Base-by-base conservation (phyloP, 495 filamentous ascomycete species). In the Evernia prunastri region DNA sequence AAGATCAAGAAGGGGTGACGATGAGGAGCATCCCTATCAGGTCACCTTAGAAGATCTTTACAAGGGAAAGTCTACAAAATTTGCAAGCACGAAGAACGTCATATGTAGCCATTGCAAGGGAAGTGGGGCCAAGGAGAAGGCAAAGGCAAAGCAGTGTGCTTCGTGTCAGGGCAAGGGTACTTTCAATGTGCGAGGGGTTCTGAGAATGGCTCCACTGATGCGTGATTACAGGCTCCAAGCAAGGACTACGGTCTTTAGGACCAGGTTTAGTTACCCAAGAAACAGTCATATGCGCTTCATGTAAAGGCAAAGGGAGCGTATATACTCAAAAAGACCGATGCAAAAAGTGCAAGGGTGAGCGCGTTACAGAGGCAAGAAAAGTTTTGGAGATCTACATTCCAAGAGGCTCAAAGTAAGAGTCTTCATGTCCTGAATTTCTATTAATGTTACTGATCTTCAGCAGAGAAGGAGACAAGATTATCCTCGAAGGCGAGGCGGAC, bases 1-100 rank as follows among this genome's bases (percentile, higher is more conserved):
- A 63, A 80, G 82, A 63, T 88, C 88, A 25, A 79, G 86, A 58
- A 87, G 81, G 69, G 93, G 94, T 31, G 84, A 81, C 59, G 86
- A 91, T 68, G 93, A 96, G 72, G 87, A 96, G 71, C 91, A 96
- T 68, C 82, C 88, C 63, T 98, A 97, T 71, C 86, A 91, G 71
- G 88, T 96, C 63, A 89, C 83, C 17, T 76, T 98, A 62, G 94
- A 97, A 72, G 93, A 97, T 69, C 80, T 97, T 31, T 98, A 96
- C 78, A 97, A 96, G 81, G 94, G 94, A 67, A 97, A 97, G 82
- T 96, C 94, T 2, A 92, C 94, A 67, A 93, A 93, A 75, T 95
- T 98, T 75, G 84, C 89, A 31, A 92, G 89, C 73, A 92, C 88
- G 68, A 96, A 97, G 80, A 93, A 96, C 67, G 82, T 96, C 64